These are phyloP conservation scores for Pseudogymnoascus sp. DNA, from an alignment of 2,329 filamentous ascomycete species.

Conservation along the genomic window DNA sequence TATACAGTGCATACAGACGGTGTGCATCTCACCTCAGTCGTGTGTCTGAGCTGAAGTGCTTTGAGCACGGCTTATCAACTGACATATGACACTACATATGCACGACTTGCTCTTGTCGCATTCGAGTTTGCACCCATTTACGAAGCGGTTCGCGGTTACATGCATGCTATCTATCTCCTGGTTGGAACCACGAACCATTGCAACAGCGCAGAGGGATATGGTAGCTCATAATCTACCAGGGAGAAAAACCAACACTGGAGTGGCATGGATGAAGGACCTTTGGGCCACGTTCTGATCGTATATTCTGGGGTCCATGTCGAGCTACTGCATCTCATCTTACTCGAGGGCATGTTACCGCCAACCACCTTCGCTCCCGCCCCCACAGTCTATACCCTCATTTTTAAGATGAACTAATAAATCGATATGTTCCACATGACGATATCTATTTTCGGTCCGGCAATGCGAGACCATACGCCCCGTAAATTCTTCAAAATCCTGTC, in stretches of 20 bases:
- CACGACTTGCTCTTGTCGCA: background rate
- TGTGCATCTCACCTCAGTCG: background rate
- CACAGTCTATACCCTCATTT: background rate
- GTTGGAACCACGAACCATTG: background rate
- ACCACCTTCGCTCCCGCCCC: background rate
- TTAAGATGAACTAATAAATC: conserved; percentile 8
- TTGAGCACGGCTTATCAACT: background rate
- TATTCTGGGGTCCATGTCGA: conserved; percentile 1
- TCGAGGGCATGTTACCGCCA: background rate
- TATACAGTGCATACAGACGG: background rate
- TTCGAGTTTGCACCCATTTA: background rate
- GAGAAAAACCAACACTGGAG: background rate
- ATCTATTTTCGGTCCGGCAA: background rate
- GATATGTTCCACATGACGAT: conserved; percentile 5
- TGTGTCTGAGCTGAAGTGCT: background rate
- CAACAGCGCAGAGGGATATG: background rate
- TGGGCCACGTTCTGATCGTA: background rate
- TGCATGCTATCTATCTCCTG: background rate
- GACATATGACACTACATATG: background rate
- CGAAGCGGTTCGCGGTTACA: background rate
- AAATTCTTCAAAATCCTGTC: background rate
- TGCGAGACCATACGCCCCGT: background rate
- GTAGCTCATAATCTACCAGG: background rate
- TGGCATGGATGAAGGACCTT: background rate
- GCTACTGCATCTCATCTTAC: conserved; percentile 9